Base-by-base conservation (phyloP, 1,284 basidiomycete genomes). In the Rhodotorula sp. region DNA sequence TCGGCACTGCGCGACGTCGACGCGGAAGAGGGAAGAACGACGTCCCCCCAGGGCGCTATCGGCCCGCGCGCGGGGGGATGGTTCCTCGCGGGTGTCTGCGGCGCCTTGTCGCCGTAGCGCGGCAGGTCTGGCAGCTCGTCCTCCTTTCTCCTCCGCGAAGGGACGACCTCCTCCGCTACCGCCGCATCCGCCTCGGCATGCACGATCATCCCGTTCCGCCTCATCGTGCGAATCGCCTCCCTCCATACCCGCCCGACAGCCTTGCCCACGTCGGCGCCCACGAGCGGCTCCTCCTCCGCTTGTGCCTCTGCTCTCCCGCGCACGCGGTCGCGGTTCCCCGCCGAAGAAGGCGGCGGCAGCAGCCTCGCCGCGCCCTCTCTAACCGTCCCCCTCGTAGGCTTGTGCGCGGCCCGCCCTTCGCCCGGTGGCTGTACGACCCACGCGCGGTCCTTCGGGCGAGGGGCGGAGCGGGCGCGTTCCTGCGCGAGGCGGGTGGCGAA, bases 371-470 rank as follows among this genome's bases (percentile, higher is more conserved):
- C 57, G 32, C 57, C 64, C 1, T 12, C 22, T 2, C n/a, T 41
- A 0, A 34, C 46, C 27, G 37, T 27, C n/a, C 57, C 27, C 36
- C 59, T 34, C 57, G 53, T 37, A 3, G n/a, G 19, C 10, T 29
- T 22, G 13, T 25, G 21, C 36, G 21, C 57, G 51, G 46, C 60
- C 13, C 32, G 17, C 1, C 55, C 37, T n/a, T 29, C 27, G 22
- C 29, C 48, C 7, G n/a, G n/a, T 10, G 50, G 50, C 50, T 21
- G 29, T 32, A 51, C 55, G 54, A 61, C 39, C 67, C 50, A 55
- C 41, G 53, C 63, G 29, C 25, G 13, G 6, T n/a, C 19, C 53
- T 25, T 78, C 5, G 79, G 78, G 72, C 82, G 81, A 71, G 81
- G 79, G 39, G 72, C 39, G 22, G 27, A 13, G 25, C 36, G 37